phyloP scores from a whole-genome alignment of 805 yeast species.

The Kazachstania taianensis region DNA sequence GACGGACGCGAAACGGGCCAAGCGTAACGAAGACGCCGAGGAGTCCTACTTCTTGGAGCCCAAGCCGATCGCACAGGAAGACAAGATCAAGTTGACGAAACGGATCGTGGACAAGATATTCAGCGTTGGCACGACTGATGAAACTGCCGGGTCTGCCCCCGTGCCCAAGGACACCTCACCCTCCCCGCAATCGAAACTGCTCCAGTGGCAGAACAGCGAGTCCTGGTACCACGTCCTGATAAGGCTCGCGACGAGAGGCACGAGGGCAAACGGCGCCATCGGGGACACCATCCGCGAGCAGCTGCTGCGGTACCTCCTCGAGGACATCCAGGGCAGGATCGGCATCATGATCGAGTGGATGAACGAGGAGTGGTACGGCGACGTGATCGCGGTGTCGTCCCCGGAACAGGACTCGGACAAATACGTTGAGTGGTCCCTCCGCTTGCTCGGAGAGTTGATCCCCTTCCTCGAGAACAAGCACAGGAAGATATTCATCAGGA shows the following conservation, averaged over 20 bases:
- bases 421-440: constrained; percentile 62
- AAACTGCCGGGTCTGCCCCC: background rate
- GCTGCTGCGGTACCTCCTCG: constrained; percentile 61
- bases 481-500: constrained; percentile 66
- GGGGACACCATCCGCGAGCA: constrained; percentile 58
- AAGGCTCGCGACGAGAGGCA: constrained; percentile 76
- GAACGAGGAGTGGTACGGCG: constrained; percentile 87
- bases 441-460: constrained; percentile 64
- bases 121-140: constrained; percentile 1
- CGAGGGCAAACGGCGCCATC: constrained; percentile 36
- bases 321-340: constrained; percentile 59
- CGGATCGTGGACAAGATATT: constrained; percentile 9
- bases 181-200: constrained; percentile 18
- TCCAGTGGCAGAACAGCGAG: constrained; percentile 52
- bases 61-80: constrained; percentile 37
- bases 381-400: constrained; percentile 24
- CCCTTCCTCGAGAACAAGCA: constrained; percentile 80
- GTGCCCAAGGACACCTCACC: background rate
- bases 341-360: constrained; percentile 84
- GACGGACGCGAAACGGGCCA: background rate
- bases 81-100: constrained; percentile 45
- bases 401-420: constrained; percentile 12
- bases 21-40: constrained; percentile 21
- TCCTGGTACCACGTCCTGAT: constrained; percentile 72
- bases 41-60: constrained; percentile 31